Percentiles rank a stretch among this genome's conserved stretches.
phyloP scores from a whole-genome alignment of 106 monocot species.

The Triglochin maritima region DNA sequence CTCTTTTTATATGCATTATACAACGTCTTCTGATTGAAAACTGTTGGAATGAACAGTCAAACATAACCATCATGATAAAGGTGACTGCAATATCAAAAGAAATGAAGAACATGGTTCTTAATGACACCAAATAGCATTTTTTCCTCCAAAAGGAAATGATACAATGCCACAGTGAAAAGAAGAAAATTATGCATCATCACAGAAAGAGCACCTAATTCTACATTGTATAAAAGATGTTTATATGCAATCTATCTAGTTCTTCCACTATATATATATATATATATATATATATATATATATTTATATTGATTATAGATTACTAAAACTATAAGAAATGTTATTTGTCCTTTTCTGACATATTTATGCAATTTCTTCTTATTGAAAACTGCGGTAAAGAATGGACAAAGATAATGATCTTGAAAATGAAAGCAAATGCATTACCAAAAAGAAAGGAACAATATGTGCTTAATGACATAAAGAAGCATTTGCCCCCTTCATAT shows the following conservation, averaged over 20 bases:
- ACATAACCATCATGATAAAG: too few species aligned
- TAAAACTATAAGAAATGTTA: conserved; percentile 25
- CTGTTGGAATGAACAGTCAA: conserved; percentile 18
- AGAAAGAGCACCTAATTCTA: too few species aligned
- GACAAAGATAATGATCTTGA: too few species aligned
- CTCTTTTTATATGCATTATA: conserved; percentile 94
- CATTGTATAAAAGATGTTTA: too few species aligned
- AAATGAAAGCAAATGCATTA: background rate
- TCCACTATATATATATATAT: too few species aligned
- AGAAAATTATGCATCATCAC: too few species aligned
- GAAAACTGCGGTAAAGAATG: conserved; percentile 44
- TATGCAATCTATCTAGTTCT: too few species aligned
- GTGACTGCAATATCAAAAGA: background rate
- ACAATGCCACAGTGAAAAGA: too few species aligned
- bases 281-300: too few species aligned
- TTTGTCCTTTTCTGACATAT: conserved; percentile 85
- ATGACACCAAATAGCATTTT: background rate
- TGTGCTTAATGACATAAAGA: background rate
- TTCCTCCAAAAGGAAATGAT: background rate
- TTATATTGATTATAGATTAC: too few species aligned
- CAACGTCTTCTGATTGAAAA: conserved; percentile 91
- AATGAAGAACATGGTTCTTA: background rate
- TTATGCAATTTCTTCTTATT: conserved; percentile 91
- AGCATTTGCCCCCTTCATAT: background rate
- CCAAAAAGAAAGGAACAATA: background rate